Conservation (phyloP, 257 asterid species). For the Solanum sejunctum region DNA sequence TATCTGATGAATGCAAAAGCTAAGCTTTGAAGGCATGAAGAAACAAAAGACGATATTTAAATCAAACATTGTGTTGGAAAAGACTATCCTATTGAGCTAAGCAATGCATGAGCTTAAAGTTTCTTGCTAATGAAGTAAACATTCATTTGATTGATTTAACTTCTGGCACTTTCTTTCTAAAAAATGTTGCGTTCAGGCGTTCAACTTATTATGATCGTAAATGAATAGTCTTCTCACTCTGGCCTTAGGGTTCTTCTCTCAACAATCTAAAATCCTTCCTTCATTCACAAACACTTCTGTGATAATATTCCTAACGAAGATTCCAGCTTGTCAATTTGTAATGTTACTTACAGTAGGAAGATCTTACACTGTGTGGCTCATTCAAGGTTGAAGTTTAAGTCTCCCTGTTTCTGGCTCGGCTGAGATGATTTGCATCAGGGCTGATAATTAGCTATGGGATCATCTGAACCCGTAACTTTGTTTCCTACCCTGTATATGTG, state of each 20-base stretch:
- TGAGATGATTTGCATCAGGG: background rate
- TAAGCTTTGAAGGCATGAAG: background rate
- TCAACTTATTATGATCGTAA: background rate
- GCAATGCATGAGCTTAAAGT: background rate
- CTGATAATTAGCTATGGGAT: background rate
- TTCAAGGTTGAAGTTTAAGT: background rate
- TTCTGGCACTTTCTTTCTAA: background rate
- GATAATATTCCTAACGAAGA: too few species aligned
- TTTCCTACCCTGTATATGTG: background rate
- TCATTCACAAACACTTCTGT: too few species aligned
- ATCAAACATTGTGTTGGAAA: background rate
- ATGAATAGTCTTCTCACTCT: background rate
- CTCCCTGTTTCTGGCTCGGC: background rate
- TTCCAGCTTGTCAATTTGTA: background rate
- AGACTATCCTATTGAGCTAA: background rate
- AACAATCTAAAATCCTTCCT: too few species aligned
- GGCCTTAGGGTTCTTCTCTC: too few species aligned
- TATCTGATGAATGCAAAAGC: background rate
- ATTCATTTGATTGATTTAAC: background rate
- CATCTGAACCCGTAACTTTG: background rate
- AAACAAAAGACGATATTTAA: background rate
- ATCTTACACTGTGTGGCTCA: background rate
- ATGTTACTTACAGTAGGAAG: background rate
- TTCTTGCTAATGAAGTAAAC: background rate
- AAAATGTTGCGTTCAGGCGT: background rate